Evolutionary conservation across 306 rosid genomes (phyloP).

Genomic region (Benincasa hispida): DNA sequence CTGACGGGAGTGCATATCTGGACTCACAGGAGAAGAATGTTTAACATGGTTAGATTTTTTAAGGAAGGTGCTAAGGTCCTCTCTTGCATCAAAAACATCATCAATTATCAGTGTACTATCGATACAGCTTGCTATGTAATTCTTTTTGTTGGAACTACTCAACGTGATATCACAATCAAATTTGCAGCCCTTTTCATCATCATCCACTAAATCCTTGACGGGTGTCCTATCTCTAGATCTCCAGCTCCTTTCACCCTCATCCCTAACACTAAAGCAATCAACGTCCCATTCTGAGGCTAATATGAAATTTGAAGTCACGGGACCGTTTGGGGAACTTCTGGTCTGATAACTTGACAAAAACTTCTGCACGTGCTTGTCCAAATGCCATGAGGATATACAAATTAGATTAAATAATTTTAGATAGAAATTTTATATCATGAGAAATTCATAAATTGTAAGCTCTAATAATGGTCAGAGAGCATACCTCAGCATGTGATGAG

Average conservation of each 20-base stretch:
- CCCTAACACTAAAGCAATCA: slow-evolving; percentile 19
- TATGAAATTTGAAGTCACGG: slow-evolving; percentile 13
- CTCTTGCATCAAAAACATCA: slow-evolving; percentile 20
- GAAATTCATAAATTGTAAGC: slow-evolving; percentile 15
- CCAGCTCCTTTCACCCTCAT: slow-evolving; percentile 21
- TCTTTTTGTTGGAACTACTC: slow-evolving; percentile 19
- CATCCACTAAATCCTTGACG: slow-evolving; percentile 9
- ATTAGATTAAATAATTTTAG: background rate
- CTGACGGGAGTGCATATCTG: slow-evolving; percentile 24
- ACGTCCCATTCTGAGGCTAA: slow-evolving; percentile 25
- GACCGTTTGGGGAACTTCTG: slow-evolving; percentile 23
- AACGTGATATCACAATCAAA: slow-evolving; percentile 18
- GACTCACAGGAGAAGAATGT: slow-evolving; percentile 16
- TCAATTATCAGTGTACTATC: slow-evolving; percentile 20
- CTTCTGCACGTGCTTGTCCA: slow-evolving; percentile 13
- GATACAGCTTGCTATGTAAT: slow-evolving; percentile 22
- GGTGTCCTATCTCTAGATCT: slow-evolving; percentile 21
- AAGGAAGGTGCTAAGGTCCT: slow-evolving; percentile 15
- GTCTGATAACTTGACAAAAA: slow-evolving; percentile 22
- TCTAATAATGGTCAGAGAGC: slow-evolving; percentile 18
- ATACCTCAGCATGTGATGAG: slow-evolving; percentile 17
- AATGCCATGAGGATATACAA: slow-evolving; percentile 15
- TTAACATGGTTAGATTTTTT: slow-evolving; percentile 13
- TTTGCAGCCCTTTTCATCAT: slow-evolving; percentile 23
- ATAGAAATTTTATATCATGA: slow-evolving; percentile 23